phyloP scores from a whole-genome alignment of 768 basidiomycete genomes.

The Boletus huronensis region DNA sequence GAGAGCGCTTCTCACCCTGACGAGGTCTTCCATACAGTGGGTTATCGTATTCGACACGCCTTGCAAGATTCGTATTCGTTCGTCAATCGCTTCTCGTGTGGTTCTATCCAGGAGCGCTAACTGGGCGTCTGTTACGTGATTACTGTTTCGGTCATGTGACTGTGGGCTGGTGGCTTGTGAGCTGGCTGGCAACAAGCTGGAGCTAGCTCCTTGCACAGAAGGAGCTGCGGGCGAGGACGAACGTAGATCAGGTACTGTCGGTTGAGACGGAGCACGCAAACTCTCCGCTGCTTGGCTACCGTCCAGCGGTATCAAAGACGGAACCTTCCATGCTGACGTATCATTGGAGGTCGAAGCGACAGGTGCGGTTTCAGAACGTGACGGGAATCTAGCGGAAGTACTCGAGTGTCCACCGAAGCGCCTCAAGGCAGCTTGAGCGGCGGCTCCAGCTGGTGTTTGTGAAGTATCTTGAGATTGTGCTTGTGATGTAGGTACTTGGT shows the following conservation, averaged over 20 bases:
- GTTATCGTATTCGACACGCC: slow-evolving; percentile 72
- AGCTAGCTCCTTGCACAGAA: neutral
- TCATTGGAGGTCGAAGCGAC: slow-evolving; percentile 7
- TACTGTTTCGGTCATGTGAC: slow-evolving; percentile 37
- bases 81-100: slow-evolving; percentile 81
- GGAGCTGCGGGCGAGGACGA: slow-evolving; percentile 5
- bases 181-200: neutral
- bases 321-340: slow-evolving; percentile 21
- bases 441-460: slow-evolving; percentile 47
- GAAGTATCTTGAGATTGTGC: slow-evolving; percentile 6
- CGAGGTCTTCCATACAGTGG: slow-evolving; percentile 74
- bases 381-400: slow-evolving; percentile 8
- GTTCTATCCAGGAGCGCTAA: slow-evolving; percentile 59
- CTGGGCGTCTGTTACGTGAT: slow-evolving; percentile 45
- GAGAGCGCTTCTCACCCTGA: slow-evolving; percentile 69
- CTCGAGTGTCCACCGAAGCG: slow-evolving; percentile 33
- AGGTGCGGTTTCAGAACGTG: slow-evolving; percentile 7
- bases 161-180: neutral
- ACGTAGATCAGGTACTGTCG: slow-evolving; percentile 4
- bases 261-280: neutral
- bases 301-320: slow-evolving; percentile 27
- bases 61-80: slow-evolving; percentile 75
- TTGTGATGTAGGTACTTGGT: slow-evolving; percentile 6
- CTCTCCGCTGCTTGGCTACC: neutral
- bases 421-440: slow-evolving; percentile 64